These are phyloP conservation scores for Margaritispora aquatica DNA, from an alignment of 495 filamentous ascomycete genomes.

Conservation along the genomic window DNA sequence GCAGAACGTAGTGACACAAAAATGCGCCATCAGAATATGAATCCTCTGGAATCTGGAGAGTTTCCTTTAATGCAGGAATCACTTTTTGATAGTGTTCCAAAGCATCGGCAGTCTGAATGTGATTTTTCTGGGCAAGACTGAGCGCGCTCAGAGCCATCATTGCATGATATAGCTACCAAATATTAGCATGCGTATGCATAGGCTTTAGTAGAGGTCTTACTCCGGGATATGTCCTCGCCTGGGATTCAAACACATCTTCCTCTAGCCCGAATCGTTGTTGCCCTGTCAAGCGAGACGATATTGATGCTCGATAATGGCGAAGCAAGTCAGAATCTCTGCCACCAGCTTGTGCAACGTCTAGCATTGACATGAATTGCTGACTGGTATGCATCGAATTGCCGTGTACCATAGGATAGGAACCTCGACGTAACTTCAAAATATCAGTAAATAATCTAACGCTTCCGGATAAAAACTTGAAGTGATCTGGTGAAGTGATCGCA, in stretches of 20 bases:
- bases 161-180: slow-evolving; percentile 47
- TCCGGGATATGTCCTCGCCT: slow-evolving; percentile 36
- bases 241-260: too few species aligned
- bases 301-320: slow-evolving; percentile 38
- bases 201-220: too few species aligned
- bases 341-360: slow-evolving; percentile 20
- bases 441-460: not conserved
- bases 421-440: slow-evolving; percentile 9
- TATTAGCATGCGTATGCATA: not conserved
- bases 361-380: not conserved
- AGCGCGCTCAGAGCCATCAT: slow-evolving; percentile 55
- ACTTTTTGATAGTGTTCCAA: slow-evolving; percentile 52
- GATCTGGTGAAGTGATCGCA: not conserved
- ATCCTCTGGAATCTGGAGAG: slow-evolving; percentile 39
- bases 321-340: slow-evolving; percentile 33
- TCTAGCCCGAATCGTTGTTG: not conserved
- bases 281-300: slow-evolving; percentile 34
- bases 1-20: slow-evolving; percentile 53
- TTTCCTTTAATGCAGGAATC: slow-evolving; percentile 41
- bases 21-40: slow-evolving; percentile 52
- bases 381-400: not conserved
- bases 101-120: slow-evolving; percentile 39
- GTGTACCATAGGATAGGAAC: slow-evolving; percentile 23
- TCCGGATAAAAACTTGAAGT: not conserved
- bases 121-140: slow-evolving; percentile 43